Conservation (phyloP, 2,329 filamentous ascomycete species). For the Graphilbum ipis-grandicollis region DNA sequence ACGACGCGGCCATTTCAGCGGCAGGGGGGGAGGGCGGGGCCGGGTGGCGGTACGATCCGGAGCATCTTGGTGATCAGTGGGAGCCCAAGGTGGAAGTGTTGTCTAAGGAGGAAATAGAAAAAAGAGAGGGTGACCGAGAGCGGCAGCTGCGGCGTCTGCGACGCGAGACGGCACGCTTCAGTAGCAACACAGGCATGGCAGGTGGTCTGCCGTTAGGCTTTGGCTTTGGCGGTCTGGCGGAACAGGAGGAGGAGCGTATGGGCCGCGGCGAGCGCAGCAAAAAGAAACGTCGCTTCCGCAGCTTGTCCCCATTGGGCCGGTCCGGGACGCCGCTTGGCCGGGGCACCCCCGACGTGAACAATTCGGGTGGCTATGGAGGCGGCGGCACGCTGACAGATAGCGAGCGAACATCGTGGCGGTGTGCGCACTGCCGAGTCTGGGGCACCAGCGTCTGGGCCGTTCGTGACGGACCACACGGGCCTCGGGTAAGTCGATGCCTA, state of each 20-base stretch:
- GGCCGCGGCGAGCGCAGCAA: constrained; percentile 84
- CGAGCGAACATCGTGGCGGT: constrained; percentile 75
- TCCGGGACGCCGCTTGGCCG: constrained; percentile 50
- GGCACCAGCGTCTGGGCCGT: constrained; percentile 90
- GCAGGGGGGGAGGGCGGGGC: constrained; percentile 31
- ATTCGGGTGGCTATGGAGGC: constrained; percentile 46
- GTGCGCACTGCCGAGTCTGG: constrained; percentile 73
- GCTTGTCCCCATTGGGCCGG: constrained; percentile 63
- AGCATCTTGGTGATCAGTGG: constrained; percentile 72
- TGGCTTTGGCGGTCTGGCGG: constrained; percentile 30
- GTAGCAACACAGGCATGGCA: constrained; percentile 65
- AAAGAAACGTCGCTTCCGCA: constrained; percentile 86
- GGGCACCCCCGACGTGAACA: constrained; percentile 66
- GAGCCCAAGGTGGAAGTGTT: constrained; percentile 67
- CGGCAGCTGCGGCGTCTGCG: constrained; percentile 73
- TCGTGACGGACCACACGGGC: constrained; percentile 70
- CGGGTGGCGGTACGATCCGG: constrained; percentile 90
- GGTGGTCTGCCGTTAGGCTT: constrained; percentile 49
- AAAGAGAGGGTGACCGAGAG: constrained; percentile 86
- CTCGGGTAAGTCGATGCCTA: constrained; percentile 61
- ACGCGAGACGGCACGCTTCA: constrained; percentile 83
- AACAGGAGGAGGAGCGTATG: constrained; percentile 63
- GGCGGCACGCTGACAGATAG: constrained; percentile 51
- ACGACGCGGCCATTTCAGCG: constrained; percentile 50
- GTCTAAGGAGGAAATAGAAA: constrained; percentile 93